A percentile compares a stretch with the other conserved stretches of the same genome.
phyloP scores from a whole-genome alignment of 768 basidiomycete genomes.

The Trametes sanguinea region DNA sequence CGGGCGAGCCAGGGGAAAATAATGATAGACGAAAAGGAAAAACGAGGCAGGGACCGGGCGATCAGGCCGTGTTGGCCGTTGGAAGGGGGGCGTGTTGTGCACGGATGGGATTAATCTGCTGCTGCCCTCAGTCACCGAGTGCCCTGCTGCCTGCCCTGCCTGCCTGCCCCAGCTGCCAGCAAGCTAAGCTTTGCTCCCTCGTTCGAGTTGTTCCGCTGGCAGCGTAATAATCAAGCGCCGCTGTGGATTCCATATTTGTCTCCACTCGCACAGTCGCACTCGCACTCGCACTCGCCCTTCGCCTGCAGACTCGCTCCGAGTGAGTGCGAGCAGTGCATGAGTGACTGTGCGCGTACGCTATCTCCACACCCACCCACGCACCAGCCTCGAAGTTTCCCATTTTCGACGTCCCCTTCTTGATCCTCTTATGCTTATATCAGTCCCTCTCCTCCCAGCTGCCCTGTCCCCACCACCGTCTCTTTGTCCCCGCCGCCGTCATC shows the following conservation, averaged over 20 bases:
- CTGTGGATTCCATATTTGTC: too few relatives aligned
- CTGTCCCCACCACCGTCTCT: constrained; percentile 15
- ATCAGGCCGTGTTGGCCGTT: too few relatives aligned
- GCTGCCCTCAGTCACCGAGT: too few relatives aligned
- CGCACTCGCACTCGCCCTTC: not conserved
- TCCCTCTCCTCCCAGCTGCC: constrained; percentile 10
- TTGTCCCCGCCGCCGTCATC: constrained; percentile 20
- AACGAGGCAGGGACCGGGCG: too few relatives aligned
- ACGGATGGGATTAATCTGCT: too few relatives aligned
- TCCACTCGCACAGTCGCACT: too few relatives aligned
- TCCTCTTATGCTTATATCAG: constrained; percentile 24
- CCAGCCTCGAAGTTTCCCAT: not conserved
- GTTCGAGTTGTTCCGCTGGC: not conserved
- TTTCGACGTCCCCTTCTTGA: not conserved
- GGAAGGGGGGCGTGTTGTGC: too few relatives aligned
- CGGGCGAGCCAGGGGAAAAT: too few relatives aligned
- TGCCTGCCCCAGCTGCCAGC: not conserved
- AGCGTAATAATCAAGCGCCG: too few relatives aligned
- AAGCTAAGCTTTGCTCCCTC: too few relatives aligned
- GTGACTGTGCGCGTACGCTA: not conserved
- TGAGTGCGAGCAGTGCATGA: not conserved
- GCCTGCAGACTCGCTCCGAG: not conserved
- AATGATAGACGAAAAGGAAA: too few relatives aligned
- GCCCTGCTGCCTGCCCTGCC: not conserved
- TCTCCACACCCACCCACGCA: not conserved